Conservation (phyloP, 2,329 filamentous ascomycete genomes). For the Arthrobotrys sphaeroides region DNA sequence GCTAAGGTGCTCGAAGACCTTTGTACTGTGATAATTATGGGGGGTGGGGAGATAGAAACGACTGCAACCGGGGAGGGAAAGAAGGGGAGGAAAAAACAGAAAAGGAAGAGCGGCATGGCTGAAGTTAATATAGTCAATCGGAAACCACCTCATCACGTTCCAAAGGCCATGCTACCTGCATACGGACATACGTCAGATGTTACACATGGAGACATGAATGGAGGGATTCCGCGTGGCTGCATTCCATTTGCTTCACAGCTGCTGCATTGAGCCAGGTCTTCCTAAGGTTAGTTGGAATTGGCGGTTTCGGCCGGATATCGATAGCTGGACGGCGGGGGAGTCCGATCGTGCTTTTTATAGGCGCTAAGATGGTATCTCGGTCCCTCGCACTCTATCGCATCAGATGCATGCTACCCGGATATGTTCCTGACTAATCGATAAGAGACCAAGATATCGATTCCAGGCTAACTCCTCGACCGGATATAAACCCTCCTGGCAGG, state of each 20-base stretch:
- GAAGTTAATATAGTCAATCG: constrained; percentile 27
- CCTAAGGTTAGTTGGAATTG: constrained; percentile 1
- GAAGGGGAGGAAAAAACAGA: constrained; percentile 2
- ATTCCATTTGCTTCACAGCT: constrained; percentile 16
- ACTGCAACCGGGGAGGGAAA: constrained; percentile 16
- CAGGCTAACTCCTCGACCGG: not conserved
- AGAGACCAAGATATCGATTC: not conserved
- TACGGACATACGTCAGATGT: constrained; percentile 22
- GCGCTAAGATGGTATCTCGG: too few relatives aligned
- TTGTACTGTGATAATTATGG: not conserved
- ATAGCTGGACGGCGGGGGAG: constrained; percentile 10
- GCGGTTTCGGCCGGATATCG: constrained; percentile 27
- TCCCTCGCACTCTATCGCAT: too few relatives aligned
- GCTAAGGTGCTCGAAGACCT: too few relatives aligned
- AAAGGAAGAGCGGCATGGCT: not conserved
- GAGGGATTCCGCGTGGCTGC: constrained; percentile 22
- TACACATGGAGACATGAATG: constrained; percentile 12
- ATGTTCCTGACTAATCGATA: not conserved
- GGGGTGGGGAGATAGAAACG: constrained; percentile 12
- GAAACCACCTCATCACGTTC: not conserved
- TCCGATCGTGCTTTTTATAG: not conserved
- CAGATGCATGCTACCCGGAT: not conserved
- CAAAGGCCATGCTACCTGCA: not conserved
- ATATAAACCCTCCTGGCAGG: not conserved
- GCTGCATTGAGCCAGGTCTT: constrained; percentile 16